These are phyloP conservation scores for Boletus huronensis DNA, from an alignment of 768 basidiomycete species.

Conservation along the genomic window DNA sequence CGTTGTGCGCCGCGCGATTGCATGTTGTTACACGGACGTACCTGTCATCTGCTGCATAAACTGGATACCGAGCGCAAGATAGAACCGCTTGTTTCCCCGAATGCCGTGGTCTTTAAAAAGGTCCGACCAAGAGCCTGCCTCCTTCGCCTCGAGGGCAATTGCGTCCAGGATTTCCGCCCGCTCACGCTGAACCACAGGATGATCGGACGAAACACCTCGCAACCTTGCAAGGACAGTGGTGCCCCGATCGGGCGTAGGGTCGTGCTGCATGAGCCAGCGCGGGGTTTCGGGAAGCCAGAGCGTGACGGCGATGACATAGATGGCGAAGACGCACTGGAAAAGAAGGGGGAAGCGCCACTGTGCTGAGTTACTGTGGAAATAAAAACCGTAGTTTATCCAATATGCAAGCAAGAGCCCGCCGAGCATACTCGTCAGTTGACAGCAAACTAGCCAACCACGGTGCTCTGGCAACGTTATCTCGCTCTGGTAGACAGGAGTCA, in stretches of 20 bases:
- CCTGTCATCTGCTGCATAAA: background rate
- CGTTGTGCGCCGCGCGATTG: no score
- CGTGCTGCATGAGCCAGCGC: background rate
- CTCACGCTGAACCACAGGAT: background rate
- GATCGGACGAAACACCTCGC: background rate
- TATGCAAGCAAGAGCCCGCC: conserved; percentile 11
- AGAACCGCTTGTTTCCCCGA: background rate
- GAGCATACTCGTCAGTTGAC: conserved; percentile 15
- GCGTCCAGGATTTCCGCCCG: background rate
- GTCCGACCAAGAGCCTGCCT: background rate
- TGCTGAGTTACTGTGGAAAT: conserved; percentile 8
- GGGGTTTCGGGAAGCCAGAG: background rate
- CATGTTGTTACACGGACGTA: background rate
- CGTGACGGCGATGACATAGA: background rate
- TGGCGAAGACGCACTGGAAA: background rate
- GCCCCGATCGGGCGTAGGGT: background rate
- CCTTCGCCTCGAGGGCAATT: background rate
- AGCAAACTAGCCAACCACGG: conserved; percentile 14
- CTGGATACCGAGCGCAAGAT: background rate
- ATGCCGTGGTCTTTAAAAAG: background rate
- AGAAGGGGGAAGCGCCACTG: conserved; percentile 9
- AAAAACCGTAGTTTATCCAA: conserved; percentile 15
- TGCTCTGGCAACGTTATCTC: conserved; percentile 12
- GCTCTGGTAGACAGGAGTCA: conserved; percentile 13
- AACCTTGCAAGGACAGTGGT: background rate